Base-by-base conservation (phyloP, 2,329 filamentous ascomycete genomes). In the Metarhizium anisopliae region DNA sequence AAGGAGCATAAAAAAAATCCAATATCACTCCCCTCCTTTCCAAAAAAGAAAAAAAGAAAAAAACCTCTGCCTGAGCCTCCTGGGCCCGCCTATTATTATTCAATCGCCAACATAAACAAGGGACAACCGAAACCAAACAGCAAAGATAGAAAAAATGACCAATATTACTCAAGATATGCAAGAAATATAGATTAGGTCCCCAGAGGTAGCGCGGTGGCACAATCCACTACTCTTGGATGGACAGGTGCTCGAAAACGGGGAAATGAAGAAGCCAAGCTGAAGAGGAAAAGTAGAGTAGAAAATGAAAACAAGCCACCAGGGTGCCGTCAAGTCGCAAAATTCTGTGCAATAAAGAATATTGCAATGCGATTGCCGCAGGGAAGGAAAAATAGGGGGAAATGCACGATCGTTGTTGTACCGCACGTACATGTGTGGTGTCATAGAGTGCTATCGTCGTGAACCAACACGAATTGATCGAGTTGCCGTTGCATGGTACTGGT, bases 391-490 rank as follows among this genome's bases (percentile, higher is more conserved):
- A 73, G 67, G 62, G 62, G 69, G 2, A 67, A 63, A 62, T 69
- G 65, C 69, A 75, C 70, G 73, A 79, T 79, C 77, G 77, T 75
- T 81, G 80, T 82, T 81, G 79, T 82, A 74, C 80, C 77, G 77
- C 79, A 81, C 79, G 79, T 69, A 76, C 76, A 81, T 75, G 76
- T 80, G 76, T 76, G 74, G 76, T 71, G 72, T 71, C 71, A 69
- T 73, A 70, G 65, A 69, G 69, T 72, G 45, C 68, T 74, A 49
- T 49, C 45, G 45, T 49, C 45, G 45, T 49, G 25, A 49, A 30
- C 25, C 6, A 45, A 30, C 20, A 30, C 45, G 45, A 30, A 30
- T 16, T 30, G 18, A 30, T 30, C 18, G 45, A 25, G 14, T 49
- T 49, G 45, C 4, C 14, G 45, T 49, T n/a, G 20, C 20, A 7